Evolutionary conservation across 495 filamentous ascomycete species (phyloP).

Genomic region (Neurospora hispaniola): DNA sequence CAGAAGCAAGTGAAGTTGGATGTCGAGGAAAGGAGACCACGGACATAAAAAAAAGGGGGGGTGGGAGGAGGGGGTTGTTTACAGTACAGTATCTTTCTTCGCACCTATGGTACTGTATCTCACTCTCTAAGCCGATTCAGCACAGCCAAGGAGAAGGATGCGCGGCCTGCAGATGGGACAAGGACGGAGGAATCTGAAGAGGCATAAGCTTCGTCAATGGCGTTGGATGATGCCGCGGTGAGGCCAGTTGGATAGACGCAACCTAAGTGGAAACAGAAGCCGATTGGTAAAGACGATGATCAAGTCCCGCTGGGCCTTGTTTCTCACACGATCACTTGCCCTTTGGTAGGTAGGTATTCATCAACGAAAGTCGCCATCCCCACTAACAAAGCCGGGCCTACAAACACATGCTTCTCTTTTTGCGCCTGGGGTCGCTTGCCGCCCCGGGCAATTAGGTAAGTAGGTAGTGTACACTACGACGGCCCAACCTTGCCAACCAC

Average conservation of each 20-base stretch:
- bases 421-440: neutral
- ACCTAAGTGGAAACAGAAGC: neutral
- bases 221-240: neutral
- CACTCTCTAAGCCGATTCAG: neutral
- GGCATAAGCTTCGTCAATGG: neutral
- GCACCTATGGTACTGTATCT: neutral
- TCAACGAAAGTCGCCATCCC: constrained; percentile 3
- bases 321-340: constrained; percentile 19
- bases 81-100: neutral
- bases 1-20: neutral
- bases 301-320: neutral
- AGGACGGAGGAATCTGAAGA: neutral
- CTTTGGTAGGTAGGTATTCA: constrained; percentile 2
- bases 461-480: neutral
- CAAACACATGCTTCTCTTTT: neutral
- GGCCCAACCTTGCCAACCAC: neutral
- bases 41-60: neutral
- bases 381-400: neutral
- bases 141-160: neutral
- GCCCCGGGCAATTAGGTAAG: neutral
- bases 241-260: neutral
- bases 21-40: neutral
- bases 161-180: neutral
- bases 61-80: neutral
- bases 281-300: neutral